Percentiles rank a stretch among this genome's conserved stretches.
phyloP scores from a whole-genome alignment of 345 rosid genomes.

The Eucalyptus pauciflora region DNA sequence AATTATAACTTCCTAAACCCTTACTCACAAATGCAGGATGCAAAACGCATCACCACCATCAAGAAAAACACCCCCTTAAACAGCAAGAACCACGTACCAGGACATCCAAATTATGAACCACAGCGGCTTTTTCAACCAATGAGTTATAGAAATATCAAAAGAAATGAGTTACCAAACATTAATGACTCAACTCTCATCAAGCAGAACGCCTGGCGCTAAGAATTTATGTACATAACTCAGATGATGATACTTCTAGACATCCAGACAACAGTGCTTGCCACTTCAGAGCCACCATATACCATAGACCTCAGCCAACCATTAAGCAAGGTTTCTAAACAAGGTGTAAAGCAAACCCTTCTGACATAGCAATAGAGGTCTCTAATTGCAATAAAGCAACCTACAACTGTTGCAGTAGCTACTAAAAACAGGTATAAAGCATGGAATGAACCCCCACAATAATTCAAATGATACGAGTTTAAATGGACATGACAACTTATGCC shows the following conservation, averaged over 20 bases:
- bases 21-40: not conserved
- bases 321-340: not conserved
- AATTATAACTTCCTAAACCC: not conserved
- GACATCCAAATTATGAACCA: not conserved
- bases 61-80: not conserved
- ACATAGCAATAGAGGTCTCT: not conserved
- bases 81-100: not conserved
- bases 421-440: not conserved
- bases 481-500: not conserved
- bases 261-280: not conserved
- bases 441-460: not conserved
- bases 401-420: not conserved
- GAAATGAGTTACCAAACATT: not conserved
- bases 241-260: not conserved
- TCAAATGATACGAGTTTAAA: slow-evolving; percentile 11
- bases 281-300: not conserved
- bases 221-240: not conserved
- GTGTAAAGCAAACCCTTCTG: not conserved
- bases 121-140: not conserved
- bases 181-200: not conserved
- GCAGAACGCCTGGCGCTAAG: not conserved
- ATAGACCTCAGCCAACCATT: not conserved
- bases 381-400: not conserved
- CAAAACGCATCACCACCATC: not conserved
- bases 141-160: not conserved